phyloP scores from a whole-genome alignment of 2,329 filamentous ascomycete species.

The Monilinia fructicola region DNA sequence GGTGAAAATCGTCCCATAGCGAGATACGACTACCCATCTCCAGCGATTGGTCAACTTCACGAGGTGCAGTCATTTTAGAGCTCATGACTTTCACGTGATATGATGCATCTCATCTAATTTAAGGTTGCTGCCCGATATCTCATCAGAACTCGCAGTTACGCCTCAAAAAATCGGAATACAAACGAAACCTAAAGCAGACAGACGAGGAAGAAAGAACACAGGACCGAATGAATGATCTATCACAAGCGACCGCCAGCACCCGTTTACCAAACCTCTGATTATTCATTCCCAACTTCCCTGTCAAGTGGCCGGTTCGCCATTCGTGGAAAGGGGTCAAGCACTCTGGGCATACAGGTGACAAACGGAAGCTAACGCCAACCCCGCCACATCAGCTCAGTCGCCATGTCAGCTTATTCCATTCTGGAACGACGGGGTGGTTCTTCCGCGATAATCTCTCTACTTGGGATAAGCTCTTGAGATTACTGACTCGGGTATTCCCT shows the following conservation, averaged over 20 bases:
- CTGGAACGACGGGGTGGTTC: neutral
- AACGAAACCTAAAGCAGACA: conserved; percentile 10
- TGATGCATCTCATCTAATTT: neutral
- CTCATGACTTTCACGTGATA: conserved; percentile 17
- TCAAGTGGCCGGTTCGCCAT: neutral
- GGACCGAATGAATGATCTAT: neutral
- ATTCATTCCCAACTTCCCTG: conserved; percentile 6
- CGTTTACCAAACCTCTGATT: neutral
- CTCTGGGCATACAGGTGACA: conserved; percentile 3
- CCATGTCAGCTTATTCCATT: conserved; percentile 1
- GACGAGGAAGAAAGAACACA: conserved; percentile 5
- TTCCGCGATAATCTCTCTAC: neutral
- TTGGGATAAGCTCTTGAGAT: neutral
- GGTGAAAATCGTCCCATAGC: no score
- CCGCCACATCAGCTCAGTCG: conserved; percentile 1
- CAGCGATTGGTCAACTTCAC: no score
- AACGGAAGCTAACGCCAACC: neutral
- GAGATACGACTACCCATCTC: no score
- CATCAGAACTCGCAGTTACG: neutral
- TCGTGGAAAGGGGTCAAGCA: conserved; percentile 8
- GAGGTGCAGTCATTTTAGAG: neutral
- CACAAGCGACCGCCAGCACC: neutral
- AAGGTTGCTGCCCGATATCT: no score
- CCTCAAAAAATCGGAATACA: neutral
- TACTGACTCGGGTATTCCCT: neutral